phyloP scores from a whole-genome alignment of 2,329 filamentous ascomycete genomes.

The Aurifilum marmelostoma region DNA sequence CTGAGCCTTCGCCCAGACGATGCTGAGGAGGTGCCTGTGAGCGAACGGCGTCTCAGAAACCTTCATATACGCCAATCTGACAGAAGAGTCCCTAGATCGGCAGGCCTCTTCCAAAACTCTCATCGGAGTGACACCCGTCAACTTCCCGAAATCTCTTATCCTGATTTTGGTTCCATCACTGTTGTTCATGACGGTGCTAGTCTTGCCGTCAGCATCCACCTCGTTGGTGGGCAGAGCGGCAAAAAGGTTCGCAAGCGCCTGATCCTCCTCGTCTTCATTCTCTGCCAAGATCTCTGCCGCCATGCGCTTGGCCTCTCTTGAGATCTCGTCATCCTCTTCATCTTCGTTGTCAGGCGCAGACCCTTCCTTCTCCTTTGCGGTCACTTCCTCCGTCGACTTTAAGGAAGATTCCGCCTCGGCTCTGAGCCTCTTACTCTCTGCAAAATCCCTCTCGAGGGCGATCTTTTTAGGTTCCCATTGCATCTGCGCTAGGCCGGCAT shows the following conservation, averaged over 20 bases:
- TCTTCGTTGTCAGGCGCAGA: conserved; percentile 35
- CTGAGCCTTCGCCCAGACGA: conserved; percentile 80
- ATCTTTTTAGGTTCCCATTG: conserved; percentile 65
- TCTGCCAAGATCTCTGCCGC: conserved; percentile 62
- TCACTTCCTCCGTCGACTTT: conserved; percentile 32
- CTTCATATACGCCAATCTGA: conserved; percentile 67
- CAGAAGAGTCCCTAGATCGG: conserved; percentile 73
- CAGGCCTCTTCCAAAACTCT: conserved; percentile 86
- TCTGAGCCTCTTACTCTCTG: conserved; percentile 50
- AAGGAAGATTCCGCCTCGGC: conserved; percentile 39
- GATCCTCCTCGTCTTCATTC: conserved; percentile 56
- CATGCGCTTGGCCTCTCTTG: conserved; percentile 60
- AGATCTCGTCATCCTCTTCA: conserved; percentile 50
- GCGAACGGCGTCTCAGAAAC: conserved; percentile 76
- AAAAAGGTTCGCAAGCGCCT: conserved; percentile 58
- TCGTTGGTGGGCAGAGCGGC: conserved; percentile 63
- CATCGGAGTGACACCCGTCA: conserved; percentile 74
- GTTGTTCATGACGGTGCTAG: conserved; percentile 57
- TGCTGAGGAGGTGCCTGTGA: conserved; percentile 73
- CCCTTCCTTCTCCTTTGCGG: conserved; percentile 31
- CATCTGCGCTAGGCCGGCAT: conserved; percentile 65
- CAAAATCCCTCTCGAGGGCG: conserved; percentile 64
- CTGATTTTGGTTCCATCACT: conserved; percentile 58
- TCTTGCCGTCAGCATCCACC: conserved; percentile 61
- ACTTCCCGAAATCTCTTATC: conserved; percentile 83